Base-by-base conservation (phyloP, 768 basidiomycete genomes). In the Mycena venus region DNA sequence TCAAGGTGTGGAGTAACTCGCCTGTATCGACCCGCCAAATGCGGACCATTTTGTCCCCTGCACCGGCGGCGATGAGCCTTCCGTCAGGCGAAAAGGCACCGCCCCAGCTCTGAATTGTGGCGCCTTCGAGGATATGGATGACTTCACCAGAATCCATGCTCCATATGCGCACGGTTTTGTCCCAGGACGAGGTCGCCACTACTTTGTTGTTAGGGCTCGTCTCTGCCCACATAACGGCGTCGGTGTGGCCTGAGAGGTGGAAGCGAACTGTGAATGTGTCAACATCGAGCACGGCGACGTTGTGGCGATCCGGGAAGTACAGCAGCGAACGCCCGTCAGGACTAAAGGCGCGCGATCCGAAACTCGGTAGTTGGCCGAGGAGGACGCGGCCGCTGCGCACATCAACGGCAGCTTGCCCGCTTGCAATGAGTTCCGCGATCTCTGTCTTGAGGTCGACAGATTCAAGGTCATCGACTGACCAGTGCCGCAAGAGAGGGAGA, bases 161-260 rank as follows among this genome's bases (percentile, higher is more conserved):
- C 47, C 47, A 49, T 49, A 49, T 23, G 23, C 47, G 42, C 15
- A 23, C n/a, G 12, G 47, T 49, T 23, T 25, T 49, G 47, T 23
- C 47, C 47, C 47, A 49, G n/a, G 47, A 49, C 5, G 47, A 25
- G 4, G n/a, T 49, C 47, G 47, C 47, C 15, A 79, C 31, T 15
- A 65, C 19, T n/a, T 38, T 73, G 29, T 72, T 64, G 65, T 76
- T 56, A 31, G 77, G 74, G 34, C 71, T 73, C 31, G 53, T 61
- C 32, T 59, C 78, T 4, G 67, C 68, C 78, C 76, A 78, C 36
- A 51, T 44, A 63, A 78, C 68, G 9, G 1, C 8, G 58, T 70
- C 70, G 14, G 71, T 70, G 29, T 79, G 78, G n/a, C 73, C 78
- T 2, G 42, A 40, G 9, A 77, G 68, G 15, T n/a, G 60, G 32